Conservation (phyloP, 1,284 basidiomycete species). For the Meripilus lineatus region DNA sequence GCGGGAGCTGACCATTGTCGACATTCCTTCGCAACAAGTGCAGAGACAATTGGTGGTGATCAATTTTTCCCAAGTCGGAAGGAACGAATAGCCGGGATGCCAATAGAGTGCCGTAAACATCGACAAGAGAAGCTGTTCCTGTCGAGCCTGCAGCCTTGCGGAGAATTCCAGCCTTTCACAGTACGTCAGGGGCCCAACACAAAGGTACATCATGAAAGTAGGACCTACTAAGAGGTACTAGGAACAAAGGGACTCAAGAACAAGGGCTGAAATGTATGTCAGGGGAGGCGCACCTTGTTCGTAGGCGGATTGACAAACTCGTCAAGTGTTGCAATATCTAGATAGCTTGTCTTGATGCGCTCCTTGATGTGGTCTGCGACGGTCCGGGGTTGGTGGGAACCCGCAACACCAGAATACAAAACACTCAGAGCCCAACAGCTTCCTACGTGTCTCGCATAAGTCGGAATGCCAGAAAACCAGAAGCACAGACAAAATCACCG, state of each 20-base stretch:
- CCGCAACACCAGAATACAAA: conserved; percentile 35
- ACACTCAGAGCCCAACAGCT: conserved; percentile 36
- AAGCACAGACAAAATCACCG: conserved; percentile 22
- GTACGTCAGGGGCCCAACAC: too few species aligned
- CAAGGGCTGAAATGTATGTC: background rate
- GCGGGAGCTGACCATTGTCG: conserved; percentile 29
- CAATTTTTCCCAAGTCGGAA: conserved; percentile 21
- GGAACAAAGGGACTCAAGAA: background rate
- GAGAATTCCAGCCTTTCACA: conserved; percentile 33
- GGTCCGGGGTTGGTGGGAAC: conserved; percentile 18
- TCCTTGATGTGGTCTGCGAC: conserved; percentile 28
- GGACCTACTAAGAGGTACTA: conserved; percentile 21
- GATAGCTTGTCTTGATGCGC: conserved; percentile 32
- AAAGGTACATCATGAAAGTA: conserved; percentile 14
- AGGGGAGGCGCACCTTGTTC: conserved; percentile 24
- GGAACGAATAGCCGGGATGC: conserved; percentile 34
- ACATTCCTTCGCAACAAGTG: conserved; percentile 29
- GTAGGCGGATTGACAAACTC: conserved; percentile 31
- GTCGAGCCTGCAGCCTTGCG: conserved; percentile 30
- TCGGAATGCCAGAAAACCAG: background rate
- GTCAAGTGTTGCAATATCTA: conserved; percentile 33
- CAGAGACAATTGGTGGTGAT: conserved; percentile 32
- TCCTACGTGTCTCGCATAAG: conserved; percentile 13
- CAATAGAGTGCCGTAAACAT: conserved; percentile 37
- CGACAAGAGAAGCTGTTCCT: conserved; percentile 30